phyloP scores from a whole-genome alignment of 306 rosid species.

The Pyrus bretschneideri region DNA sequence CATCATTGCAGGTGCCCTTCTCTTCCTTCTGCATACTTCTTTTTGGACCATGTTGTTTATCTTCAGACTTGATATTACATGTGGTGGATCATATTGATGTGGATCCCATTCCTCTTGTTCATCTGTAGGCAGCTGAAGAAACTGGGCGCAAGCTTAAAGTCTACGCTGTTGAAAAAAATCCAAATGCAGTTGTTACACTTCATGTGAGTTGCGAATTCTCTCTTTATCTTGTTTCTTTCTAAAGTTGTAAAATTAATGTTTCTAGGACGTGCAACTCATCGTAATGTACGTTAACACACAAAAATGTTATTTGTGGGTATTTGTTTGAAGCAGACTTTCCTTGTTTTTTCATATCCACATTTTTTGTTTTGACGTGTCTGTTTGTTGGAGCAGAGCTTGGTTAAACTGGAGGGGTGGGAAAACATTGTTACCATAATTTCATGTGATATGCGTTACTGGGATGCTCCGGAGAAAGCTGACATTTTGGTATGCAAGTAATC shows the following conservation, averaged over 20 bases:
- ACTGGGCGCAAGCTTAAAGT: slow-evolving; percentile 75
- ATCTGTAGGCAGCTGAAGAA: slow-evolving; percentile 87
- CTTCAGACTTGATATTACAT: neutral
- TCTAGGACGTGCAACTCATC: neutral
- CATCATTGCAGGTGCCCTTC: slow-evolving; percentile 69
- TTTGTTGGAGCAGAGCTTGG: slow-evolving; percentile 61
- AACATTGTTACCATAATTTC: slow-evolving; percentile 65
- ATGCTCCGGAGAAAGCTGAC: slow-evolving; percentile 89
- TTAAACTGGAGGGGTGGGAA: slow-evolving; percentile 93
- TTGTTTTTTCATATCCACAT: neutral
- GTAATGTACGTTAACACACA: neutral
- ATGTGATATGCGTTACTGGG: slow-evolving; percentile 88
- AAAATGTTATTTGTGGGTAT: neutral
- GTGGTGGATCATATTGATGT: neutral
- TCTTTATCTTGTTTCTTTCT: neutral
- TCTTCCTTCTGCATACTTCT: neutral
- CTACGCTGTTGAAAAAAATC: slow-evolving; percentile 94
- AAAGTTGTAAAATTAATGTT: neutral
- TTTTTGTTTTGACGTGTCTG: neutral
- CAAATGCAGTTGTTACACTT: slow-evolving; percentile 94
- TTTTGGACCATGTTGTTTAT: neutral
- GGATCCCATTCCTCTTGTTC: slow-evolving; percentile 3
- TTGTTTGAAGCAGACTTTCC: neutral
- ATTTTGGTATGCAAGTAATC: slow-evolving; percentile 54
- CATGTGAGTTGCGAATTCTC: slow-evolving; percentile 47